A percentile compares a stretch with the other conserved stretches of the same genome.
Evolutionary conservation across 306 rosid species (phyloP).

Genomic region (Dryas drummondii): DNA sequence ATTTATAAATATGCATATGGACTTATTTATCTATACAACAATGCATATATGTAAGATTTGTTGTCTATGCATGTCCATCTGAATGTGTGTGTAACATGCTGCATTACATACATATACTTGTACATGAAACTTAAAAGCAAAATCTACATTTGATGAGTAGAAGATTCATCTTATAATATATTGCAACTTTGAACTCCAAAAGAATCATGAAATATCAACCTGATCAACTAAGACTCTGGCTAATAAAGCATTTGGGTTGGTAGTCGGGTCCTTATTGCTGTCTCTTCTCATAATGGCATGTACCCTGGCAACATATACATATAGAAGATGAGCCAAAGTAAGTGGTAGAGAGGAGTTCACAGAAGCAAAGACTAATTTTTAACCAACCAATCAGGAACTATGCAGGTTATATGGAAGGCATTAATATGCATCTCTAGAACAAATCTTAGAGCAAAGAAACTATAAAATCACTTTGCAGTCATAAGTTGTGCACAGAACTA

Average conservation of each 20-base stretch:
- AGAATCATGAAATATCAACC: conserved; percentile 40
- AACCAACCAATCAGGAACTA: background rate
- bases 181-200: conserved; percentile 18
- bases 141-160: conserved; percentile 9
- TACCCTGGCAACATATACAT: conserved; percentile 54
- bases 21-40: background rate
- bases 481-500: background rate
- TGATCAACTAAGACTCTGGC: conserved; percentile 70
- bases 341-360: background rate
- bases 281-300: conserved; percentile 71
- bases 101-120: background rate
- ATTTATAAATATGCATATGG: background rate
- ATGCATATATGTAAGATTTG: background rate
- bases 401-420: background rate
- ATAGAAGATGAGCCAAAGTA: conserved; percentile 16
- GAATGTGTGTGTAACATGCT: background rate
- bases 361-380: background rate
- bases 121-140: background rate
- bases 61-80: background rate
- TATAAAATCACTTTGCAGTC: background rate
- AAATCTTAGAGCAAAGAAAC: background rate
- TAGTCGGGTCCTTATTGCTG: conserved; percentile 59
- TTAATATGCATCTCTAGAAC: background rate
- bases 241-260: conserved; percentile 58
- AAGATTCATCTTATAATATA: conserved; percentile 9